Evolutionary conservation across 2,329 filamentous ascomycete species (phyloP).

Genomic region (Aureobasidium lini): DNA sequence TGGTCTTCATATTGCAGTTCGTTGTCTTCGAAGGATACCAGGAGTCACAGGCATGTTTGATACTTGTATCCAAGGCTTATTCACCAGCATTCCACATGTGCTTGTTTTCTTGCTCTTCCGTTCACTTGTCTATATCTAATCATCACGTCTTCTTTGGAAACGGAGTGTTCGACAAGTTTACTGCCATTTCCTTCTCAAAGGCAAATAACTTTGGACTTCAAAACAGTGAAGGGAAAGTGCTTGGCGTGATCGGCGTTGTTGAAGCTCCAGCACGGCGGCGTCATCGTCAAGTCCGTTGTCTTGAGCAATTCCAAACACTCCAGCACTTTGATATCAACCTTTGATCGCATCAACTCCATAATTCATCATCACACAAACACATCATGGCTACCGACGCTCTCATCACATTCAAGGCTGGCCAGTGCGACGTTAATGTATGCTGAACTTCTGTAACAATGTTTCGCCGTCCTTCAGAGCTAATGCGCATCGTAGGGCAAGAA

Average conservation of each 20-base stretch:
- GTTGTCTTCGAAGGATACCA: no score
- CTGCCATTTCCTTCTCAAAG: background rate
- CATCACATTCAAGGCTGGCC: constrained; percentile 94
- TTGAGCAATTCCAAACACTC: background rate
- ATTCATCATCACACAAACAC: constrained; percentile 8
- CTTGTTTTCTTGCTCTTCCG: no score
- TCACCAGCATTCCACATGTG: no score
- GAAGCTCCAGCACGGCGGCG: background rate
- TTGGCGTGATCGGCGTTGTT: constrained; percentile 1
- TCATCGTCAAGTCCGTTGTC: background rate
- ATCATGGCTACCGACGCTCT: constrained; percentile 75
- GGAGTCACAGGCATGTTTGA: no score
- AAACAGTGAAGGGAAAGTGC: background rate
- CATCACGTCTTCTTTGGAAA: no score
- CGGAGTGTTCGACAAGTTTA: background rate
- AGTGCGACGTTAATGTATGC: constrained; percentile 76
- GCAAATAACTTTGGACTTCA: no score
- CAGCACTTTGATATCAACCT: background rate
- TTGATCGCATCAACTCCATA: background rate
- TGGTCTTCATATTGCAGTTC: no score
- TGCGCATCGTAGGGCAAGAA: constrained; percentile 44
- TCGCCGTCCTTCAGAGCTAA: background rate
- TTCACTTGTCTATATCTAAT: no score
- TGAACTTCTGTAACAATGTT: background rate
- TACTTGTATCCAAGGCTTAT: no score